Percentiles rank a stretch among this genome's conserved stretches.
These are phyloP conservation scores for Chlorella ohadii DNA, from an alignment of 139 green algal species.

Conservation along the genomic window DNA sequence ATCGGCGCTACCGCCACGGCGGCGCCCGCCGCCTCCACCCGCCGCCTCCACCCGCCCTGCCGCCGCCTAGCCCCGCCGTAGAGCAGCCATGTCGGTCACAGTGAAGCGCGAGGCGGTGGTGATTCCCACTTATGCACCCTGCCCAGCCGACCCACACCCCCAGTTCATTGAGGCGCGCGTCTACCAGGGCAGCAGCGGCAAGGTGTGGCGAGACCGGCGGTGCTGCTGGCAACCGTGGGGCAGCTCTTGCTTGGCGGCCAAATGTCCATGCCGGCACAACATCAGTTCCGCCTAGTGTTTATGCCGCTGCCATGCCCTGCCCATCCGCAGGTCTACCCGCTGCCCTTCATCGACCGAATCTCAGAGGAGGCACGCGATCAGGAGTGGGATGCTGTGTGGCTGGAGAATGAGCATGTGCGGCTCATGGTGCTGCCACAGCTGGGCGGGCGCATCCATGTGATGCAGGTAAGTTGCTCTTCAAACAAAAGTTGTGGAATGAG, in stretches of 20 bases:
- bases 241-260: too few species aligned
- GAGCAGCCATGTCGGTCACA: background rate
- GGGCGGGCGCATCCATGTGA: slow-evolving; percentile 14
- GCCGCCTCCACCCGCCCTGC: too few species aligned
- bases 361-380: background rate
- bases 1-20: too few species aligned
- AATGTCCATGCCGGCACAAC: too few species aligned
- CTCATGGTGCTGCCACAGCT: slow-evolving; percentile 20
- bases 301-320: too few species aligned
- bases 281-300: too few species aligned
- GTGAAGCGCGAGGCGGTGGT: background rate
- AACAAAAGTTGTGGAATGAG: too few species aligned
- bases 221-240: too few species aligned
- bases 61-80: too few species aligned
- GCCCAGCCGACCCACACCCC: slow-evolving; percentile 11
- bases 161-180: slow-evolving; percentile 20
- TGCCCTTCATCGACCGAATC: slow-evolving; percentile 10
- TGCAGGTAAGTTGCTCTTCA: too few species aligned
- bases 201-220: too few species aligned
- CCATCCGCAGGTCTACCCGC: slow-evolving; percentile 4
- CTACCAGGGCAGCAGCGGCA: slow-evolving; percentile 21
- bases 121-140: slow-evolving; percentile 6
- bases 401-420: slow-evolving; percentile 24
- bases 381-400: slow-evolving; percentile 9
- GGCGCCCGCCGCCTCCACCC: too few species aligned